These are phyloP conservation scores for Mycena vitilis DNA, from an alignment of 768 basidiomycete species.

Conservation along the genomic window DNA sequence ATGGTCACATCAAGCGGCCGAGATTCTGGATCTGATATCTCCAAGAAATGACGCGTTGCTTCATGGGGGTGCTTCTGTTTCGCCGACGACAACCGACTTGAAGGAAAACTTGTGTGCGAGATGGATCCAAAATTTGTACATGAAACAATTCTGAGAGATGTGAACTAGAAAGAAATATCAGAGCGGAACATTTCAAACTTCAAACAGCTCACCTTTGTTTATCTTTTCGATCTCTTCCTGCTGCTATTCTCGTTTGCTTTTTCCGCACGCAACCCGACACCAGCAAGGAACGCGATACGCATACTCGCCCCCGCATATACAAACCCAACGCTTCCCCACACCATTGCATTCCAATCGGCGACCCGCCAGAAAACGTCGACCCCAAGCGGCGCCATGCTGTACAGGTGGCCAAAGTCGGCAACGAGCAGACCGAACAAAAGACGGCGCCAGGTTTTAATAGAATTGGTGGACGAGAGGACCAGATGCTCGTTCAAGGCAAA, in stretches of 20 bases:
- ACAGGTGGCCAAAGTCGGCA: conserved; percentile 62
- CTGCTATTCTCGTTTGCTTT: not conserved
- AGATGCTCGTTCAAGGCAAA: conserved; percentile 64
- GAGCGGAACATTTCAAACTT: not conserved
- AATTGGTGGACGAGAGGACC: conserved; percentile 57
- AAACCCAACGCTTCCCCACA: conserved; percentile 66
- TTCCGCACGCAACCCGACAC: conserved; percentile 43
- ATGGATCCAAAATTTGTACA: too few species aligned
- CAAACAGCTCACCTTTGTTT: conserved; percentile 16
- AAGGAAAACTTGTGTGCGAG: too few species aligned
- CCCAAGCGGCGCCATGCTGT: conserved; percentile 58
- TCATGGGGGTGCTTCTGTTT: too few species aligned
- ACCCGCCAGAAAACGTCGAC: conserved; percentile 54
- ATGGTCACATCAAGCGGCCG: too few species aligned
- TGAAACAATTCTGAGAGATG: too few species aligned
- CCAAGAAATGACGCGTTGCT: too few species aligned
- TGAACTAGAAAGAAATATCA: too few species aligned
- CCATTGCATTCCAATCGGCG: conserved; percentile 65
- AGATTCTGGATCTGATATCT: too few species aligned
- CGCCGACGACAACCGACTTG: too few species aligned
- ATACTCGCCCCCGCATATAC: conserved; percentile 60
- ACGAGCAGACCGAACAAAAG: conserved; percentile 58
- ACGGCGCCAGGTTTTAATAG: conserved; percentile 54
- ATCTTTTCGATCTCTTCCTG: conserved; percentile 6
- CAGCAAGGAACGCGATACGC: conserved; percentile 54